Evolutionary conservation across 352 stramenopile species (phyloP).

Genomic region (Elongisporangium anandrum): DNA sequence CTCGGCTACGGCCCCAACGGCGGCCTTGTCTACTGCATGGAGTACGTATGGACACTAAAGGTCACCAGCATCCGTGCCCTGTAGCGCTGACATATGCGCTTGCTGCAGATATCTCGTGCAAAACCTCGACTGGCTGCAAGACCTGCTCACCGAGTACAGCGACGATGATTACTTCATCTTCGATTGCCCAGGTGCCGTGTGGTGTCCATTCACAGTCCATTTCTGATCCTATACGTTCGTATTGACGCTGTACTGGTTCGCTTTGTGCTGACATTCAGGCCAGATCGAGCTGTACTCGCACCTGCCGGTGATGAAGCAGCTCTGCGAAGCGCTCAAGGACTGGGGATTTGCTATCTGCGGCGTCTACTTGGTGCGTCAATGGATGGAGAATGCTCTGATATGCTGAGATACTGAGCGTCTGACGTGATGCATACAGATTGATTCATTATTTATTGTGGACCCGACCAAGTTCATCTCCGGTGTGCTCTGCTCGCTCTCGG

Average conservation of each 20-base stretch:
- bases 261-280: conserved; percentile 25
- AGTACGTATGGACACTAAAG: conserved; percentile 58
- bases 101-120: conserved; percentile 77
- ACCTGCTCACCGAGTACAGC: conserved; percentile 88
- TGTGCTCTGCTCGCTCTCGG: conserved; percentile 94
- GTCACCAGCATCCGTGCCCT: background rate
- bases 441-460: conserved; percentile 93
- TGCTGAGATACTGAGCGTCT: background rate
- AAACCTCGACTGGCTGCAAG: conserved; percentile 95
- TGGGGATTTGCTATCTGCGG: conserved; percentile 88
- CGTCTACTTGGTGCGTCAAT: conserved; percentile 71
- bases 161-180: conserved; percentile 98
- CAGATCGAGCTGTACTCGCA: conserved; percentile 92
- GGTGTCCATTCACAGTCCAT: background rate
- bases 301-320: conserved; percentile 88
- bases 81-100: conserved; percentile 2
- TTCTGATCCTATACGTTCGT: background rate
- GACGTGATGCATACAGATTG: conserved; percentile 54
- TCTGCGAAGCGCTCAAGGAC: conserved; percentile 80
- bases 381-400: background rate
- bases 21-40: conserved; percentile 98
- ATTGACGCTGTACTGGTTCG: no score
- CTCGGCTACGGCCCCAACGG: conserved; percentile 97
- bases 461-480: conserved; percentile 98
- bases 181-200: conserved; percentile 92